Evolutionary conservation across 2,329 filamentous ascomycete genomes (phyloP).

Genomic region (Onygenales sp.): DNA sequence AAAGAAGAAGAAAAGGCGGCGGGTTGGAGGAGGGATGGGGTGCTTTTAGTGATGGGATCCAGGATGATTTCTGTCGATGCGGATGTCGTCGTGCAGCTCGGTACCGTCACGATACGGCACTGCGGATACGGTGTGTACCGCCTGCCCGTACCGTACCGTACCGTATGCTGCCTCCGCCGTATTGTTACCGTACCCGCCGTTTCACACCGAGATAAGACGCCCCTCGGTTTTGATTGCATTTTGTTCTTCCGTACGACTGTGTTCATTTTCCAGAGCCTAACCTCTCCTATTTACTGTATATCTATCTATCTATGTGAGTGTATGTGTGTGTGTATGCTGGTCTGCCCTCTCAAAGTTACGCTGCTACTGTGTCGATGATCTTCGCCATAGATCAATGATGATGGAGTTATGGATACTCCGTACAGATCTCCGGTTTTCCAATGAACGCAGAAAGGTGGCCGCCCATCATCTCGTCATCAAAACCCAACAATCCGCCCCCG

Average conservation of each 20-base stretch:
- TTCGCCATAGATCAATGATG: not conserved
- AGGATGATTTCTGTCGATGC: not conserved
- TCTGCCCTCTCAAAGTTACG: not conserved
- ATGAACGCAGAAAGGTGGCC: too few relatives aligned
- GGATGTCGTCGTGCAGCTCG: constrained; percentile 1
- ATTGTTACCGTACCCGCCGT: not conserved
- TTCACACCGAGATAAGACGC: too few relatives aligned
- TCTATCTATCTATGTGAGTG: too few relatives aligned
- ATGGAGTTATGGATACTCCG: not conserved
- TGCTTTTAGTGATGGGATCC: not conserved
- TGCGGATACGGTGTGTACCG: not conserved
- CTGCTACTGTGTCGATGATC: not conserved
- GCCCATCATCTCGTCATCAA: not conserved
- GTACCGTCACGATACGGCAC: not conserved
- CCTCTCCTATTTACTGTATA: too few relatives aligned
- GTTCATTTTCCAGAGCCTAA: too few relatives aligned
- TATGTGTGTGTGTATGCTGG: not conserved
- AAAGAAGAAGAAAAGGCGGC: not conserved
- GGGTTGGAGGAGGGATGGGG: not conserved
- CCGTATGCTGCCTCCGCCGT: not conserved
- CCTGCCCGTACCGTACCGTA: not conserved
- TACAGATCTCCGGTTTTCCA: not conserved
- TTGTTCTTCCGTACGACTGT: too few relatives aligned
- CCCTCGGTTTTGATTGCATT: too few relatives aligned
- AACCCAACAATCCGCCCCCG: not conserved